phyloP scores from a whole-genome alignment of 2,329 filamentous ascomycete species.

The Exophiala xenobiotica region DNA sequence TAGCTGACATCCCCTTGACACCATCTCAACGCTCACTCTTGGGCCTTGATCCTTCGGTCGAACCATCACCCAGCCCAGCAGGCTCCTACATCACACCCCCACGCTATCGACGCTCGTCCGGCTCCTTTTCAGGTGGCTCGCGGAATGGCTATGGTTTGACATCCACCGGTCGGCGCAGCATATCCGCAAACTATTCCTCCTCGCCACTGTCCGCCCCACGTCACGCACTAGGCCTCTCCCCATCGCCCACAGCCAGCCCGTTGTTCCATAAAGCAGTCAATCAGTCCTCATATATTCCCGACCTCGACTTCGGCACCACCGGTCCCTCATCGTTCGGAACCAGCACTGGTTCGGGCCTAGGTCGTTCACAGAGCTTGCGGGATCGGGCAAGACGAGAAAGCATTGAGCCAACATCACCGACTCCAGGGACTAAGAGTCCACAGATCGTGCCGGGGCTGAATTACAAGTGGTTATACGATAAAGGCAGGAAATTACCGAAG shows the following conservation, averaged over 20 bases:
- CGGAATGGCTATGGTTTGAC: conserved; percentile 25
- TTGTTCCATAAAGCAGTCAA: conserved; percentile 68
- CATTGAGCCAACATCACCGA: conserved; percentile 20
- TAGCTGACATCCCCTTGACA: conserved; percentile 87
- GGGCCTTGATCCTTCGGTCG: conserved; percentile 70
- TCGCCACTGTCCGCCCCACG: conserved; percentile 27
- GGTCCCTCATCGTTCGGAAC: conserved; percentile 16
- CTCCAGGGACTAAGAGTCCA: conserved; percentile 48
- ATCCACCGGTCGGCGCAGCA: conserved; percentile 50
- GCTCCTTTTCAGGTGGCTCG: conserved; percentile 48
- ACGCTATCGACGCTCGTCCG: conserved; percentile 65
- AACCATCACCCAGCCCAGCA: conserved; percentile 61
- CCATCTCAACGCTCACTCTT: conserved; percentile 83
- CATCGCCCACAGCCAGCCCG: conserved; percentile 47
- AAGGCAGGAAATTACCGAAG: conserved; percentile 53
- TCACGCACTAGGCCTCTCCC: conserved; percentile 44
- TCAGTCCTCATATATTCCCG: conserved; percentile 12
- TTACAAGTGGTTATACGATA: conserved; percentile 94
- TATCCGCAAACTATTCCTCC: conserved; percentile 30
- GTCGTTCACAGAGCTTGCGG: conserved; percentile 25
- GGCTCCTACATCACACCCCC: conserved; percentile 71
- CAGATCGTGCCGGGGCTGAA: conserved; percentile 72
- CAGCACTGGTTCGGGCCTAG: conserved; percentile 20
- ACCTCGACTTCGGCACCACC: conserved; percentile 21
- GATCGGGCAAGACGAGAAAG: conserved; percentile 23